Percentiles rank a stretch among this genome's conserved stretches.
Conservation (phyloP, 257 asterid genomes). For the Coffea canephora region DNA sequence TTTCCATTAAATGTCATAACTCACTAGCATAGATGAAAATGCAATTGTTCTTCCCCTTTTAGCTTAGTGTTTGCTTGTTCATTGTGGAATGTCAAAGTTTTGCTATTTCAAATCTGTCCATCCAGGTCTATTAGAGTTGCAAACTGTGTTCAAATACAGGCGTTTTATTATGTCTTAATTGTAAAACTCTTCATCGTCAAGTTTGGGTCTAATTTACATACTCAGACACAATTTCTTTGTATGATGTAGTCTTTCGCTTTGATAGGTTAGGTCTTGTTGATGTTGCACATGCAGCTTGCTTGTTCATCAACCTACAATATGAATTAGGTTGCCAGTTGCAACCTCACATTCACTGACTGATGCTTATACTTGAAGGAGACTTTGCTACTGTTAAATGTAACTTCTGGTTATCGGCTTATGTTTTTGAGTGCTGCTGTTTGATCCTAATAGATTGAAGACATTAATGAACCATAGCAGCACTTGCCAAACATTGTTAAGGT, state of each 20-base stretch:
- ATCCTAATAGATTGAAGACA: background rate
- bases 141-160: no score
- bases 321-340: background rate
- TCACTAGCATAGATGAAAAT: background rate
- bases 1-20: background rate
- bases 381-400: background rate
- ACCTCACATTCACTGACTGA: background rate
- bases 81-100: background rate
- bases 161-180: background rate
- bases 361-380: background rate
- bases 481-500: background rate
- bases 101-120: background rate
- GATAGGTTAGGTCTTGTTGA: background rate
- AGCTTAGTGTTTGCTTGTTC: background rate
- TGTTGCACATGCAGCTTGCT: background rate
- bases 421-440: conserved; percentile 2
- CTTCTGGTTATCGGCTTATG: background rate
- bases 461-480: background rate
- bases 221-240: background rate
- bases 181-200: background rate
- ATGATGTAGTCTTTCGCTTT: background rate
- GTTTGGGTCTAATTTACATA: background rate
- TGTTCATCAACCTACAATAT: background rate
- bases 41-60: background rate
- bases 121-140: background rate